phyloP scores from a whole-genome alignment of 306 rosid species.

The peach (Prunus persica) region Prunus_persica_NCBIv2 NC_034010.1:29595001-29595500 shows the following conservation, averaged over 20 bases:
- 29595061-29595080: not conserved
- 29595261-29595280: not conserved
- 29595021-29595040: not conserved
- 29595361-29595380: too few relatives aligned
- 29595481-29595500: too few relatives aligned
- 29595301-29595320: slow-evolving; percentile 27
- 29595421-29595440: not conserved
- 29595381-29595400: not conserved
- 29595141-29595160: not conserved
- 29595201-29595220: slow-evolving; percentile 1
- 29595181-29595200: not conserved
- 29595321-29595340: not conserved
- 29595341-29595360: not conserved
- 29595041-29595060: not conserved
- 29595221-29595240: slow-evolving; percentile 12
- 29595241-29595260: slow-evolving; percentile 39
- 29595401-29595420: too few relatives aligned
- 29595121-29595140: too few relatives aligned
- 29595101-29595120: not conserved
- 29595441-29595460: not conserved
- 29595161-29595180: not conserved
- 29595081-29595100: slow-evolving; percentile 14
- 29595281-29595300: not conserved
- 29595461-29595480: too few relatives aligned
- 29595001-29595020: not conserved